Evolutionary conservation across 257 asterid species (phyloP).

Genomic region (Nicotiana tomentosiformis): DNA sequence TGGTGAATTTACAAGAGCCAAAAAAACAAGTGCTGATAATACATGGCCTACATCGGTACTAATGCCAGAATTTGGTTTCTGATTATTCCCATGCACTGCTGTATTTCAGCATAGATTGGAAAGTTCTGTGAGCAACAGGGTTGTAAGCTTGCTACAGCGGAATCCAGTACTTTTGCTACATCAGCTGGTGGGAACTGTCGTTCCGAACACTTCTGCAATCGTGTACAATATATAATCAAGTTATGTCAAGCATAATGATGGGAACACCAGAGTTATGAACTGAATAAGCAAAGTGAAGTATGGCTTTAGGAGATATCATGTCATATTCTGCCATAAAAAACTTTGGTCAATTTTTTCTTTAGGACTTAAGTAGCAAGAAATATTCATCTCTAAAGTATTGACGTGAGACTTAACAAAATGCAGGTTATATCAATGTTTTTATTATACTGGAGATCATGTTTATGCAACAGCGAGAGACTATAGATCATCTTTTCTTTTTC

Average conservation of each 20-base stretch:
- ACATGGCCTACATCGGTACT: conserved; percentile 54
- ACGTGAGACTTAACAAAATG: not conserved
- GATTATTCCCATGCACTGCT: conserved; percentile 91
- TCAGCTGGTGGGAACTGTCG: conserved; percentile 90
- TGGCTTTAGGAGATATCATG: not conserved
- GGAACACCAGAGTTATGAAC: not conserved
- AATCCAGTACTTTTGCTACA: conserved; percentile 84
- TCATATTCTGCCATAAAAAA: not conserved
- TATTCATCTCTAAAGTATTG: not conserved
- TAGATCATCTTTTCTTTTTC: not conserved
- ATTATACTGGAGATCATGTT: not conserved
- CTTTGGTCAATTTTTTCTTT: not conserved
- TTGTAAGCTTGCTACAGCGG: conserved; percentile 73
- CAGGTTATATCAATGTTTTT: not conserved
- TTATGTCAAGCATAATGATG: not conserved
- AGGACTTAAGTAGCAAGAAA: not conserved
- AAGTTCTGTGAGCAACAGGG: conserved; percentile 77
- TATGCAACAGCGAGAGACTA: not conserved
- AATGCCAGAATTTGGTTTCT: conserved; percentile 92
- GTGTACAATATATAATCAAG: not conserved
- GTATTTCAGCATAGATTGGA: conserved; percentile 76
- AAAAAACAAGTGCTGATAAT: not conserved
- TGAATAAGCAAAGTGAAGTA: not conserved
- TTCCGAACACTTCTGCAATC: conserved; percentile 86
- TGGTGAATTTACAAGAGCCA: conserved; percentile 16